These are phyloP conservation scores for Calonectria ilicicola DNA, from an alignment of 2,329 filamentous ascomycete species.

Conservation along the genomic window DNA sequence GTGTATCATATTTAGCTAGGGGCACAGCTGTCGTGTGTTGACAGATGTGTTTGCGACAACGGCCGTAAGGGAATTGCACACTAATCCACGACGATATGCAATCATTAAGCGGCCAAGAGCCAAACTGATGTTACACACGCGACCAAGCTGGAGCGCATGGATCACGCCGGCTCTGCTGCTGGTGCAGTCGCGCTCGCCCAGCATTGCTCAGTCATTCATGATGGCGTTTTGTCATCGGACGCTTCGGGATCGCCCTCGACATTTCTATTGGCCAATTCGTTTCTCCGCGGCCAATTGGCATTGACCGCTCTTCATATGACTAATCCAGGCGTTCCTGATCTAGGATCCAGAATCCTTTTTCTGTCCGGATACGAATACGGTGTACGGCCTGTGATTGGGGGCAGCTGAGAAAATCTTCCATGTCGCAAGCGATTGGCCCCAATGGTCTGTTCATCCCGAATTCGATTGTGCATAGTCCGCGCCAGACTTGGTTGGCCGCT, in stretches of 20 bases:
- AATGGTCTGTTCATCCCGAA: constrained; percentile 17
- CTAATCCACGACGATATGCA: not conserved
- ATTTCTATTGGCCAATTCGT: constrained; percentile 26
- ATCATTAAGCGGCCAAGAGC: not conserved
- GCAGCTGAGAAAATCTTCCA: not conserved
- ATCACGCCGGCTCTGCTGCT: not conserved
- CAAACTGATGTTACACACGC: not conserved
- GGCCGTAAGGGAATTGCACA: not conserved
- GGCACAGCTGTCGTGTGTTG: not conserved
- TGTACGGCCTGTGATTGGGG: constrained; percentile 14
- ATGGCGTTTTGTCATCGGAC: constrained; percentile 19
- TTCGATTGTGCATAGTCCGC: constrained; percentile 23
- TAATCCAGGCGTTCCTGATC: constrained; percentile 17
- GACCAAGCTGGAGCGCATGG: not conserved
- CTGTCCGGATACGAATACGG: constrained; percentile 41
- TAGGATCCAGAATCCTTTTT: not conserved
- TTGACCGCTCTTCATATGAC: constrained; percentile 37
- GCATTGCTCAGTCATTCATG: constrained; percentile 1
- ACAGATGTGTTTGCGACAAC: not conserved
- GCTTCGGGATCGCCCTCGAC: not conserved
- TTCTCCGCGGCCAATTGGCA: constrained; percentile 23
- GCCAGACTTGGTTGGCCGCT: not conserved
- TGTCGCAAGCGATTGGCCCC: constrained; percentile 12
- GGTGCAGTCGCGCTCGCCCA: not conserved
- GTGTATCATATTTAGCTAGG: not conserved